Conservation (phyloP, 106 monocot species). For the Apostasia shenzhenica region DNA sequence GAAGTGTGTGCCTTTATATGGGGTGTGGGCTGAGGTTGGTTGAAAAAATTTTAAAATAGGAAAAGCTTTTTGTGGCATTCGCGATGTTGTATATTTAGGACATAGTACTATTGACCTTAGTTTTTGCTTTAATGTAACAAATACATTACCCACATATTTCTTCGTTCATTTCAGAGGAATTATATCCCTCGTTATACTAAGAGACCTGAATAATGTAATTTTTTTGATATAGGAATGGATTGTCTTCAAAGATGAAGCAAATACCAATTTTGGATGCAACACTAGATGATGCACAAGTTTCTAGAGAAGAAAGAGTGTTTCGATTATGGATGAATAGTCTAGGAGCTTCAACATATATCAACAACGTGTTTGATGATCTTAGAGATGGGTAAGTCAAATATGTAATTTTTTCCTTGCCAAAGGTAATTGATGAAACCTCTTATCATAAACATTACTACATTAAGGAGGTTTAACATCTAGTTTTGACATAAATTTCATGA, state of each 20-base stretch:
- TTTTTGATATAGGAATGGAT: conserved; percentile 56
- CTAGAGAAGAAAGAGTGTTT: conserved; percentile 80
- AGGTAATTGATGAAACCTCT: too few relatives aligned
- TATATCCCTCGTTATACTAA: background rate
- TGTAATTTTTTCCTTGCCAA: background rate
- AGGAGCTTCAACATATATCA: conserved; percentile 73
- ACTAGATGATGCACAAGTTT: conserved; percentile 63
- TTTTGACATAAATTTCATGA: background rate
- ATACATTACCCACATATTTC: too few relatives aligned
- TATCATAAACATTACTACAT: too few relatives aligned
- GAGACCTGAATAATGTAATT: background rate
- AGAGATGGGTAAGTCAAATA: conserved; percentile 59
- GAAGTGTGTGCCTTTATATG: too few relatives aligned
- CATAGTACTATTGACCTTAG: too few relatives aligned
- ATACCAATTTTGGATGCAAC: conserved; percentile 54
- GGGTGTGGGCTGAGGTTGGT: too few relatives aligned
- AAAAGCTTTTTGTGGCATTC: too few relatives aligned
- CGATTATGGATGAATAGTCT: conserved; percentile 84
- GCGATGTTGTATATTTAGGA: too few relatives aligned
- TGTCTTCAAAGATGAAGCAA: conserved; percentile 63
- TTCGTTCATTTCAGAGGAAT: background rate
- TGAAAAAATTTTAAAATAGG: too few relatives aligned
- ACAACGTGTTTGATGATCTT: conserved; percentile 88
- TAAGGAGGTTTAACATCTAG: too few relatives aligned
- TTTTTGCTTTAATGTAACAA: too few relatives aligned